Evolutionary conservation across 2,329 filamentous ascomycete genomes (phyloP), one percentile per base, ranked within the genome.

Genomic region (Beauveria varroae): DNA sequence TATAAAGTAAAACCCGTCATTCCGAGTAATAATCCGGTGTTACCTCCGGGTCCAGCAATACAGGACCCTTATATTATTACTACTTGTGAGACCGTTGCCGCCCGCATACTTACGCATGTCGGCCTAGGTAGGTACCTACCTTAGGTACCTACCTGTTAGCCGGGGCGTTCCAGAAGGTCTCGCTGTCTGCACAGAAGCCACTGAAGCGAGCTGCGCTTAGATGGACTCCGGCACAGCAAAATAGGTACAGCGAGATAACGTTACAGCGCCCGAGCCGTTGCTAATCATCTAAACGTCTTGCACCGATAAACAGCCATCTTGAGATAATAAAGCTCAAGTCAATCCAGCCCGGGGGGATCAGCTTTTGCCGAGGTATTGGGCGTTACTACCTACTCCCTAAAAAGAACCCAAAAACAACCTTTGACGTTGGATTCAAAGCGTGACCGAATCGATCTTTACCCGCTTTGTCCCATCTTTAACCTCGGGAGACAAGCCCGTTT

Each of bases 381-480:
- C 5, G 10, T 9, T 9, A 30, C 28, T 30, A 28, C 26, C 43
- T 3, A 22, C 43, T 46, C 34, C 5, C 10, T 14, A 37, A 34
- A 14, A 37, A 14, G 34, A 37, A 37, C 0, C 34, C 14, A 14
- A 6, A 12, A 37, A 37, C 34, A 37, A 14, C 34, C 34, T 37
- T 37, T 5, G 5, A 12, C 1, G 34, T 37, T 37, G 10, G 12
- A 37, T 14, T 37, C 12, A 37, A 14, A 37, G 34, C 12, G 12
- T 14, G 12, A 37, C 3, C 20, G 54, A 41, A 51, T 51, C 56
- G 5, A 43, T 58, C 46, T 41, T 43, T 58, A 58, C 56, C 56
- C 56, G 47, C 56, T 58, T 58, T 58, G 40, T 46, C 18, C 57
- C 37, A 51, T 30, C 24, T 22, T 34, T 59, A 60, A 53, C 57